These are phyloP conservation scores for Pulicaria dysenterica DNA, from an alignment of 129 eudicot species.

Conservation along the genomic window DNA sequence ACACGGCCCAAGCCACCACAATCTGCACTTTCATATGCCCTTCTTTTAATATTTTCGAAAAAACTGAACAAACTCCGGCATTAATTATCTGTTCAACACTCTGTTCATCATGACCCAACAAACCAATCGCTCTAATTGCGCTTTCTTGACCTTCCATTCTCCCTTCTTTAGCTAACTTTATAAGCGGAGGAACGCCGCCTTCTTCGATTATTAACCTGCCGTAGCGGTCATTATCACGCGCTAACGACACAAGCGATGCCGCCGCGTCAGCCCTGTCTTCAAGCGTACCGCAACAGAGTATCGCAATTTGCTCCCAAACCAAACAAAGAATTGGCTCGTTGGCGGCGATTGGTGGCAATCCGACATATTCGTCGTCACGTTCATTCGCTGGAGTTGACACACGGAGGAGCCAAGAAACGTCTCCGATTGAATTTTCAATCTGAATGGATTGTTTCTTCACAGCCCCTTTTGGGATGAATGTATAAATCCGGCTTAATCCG, in stretches of 20 bases:
- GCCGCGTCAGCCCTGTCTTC: slow-evolving; percentile 71
- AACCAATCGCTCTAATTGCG: slow-evolving; percentile 60
- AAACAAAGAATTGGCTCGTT: slow-evolving; percentile 68
- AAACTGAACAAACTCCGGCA: slow-evolving; percentile 52
- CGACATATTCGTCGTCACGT: slow-evolving; percentile 52
- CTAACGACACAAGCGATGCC: slow-evolving; percentile 59
- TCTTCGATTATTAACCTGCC: slow-evolving; percentile 61
- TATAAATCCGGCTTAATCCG: slow-evolving; percentile 51
- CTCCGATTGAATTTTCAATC: slow-evolving; percentile 61
- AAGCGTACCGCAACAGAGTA: slow-evolving; percentile 44
- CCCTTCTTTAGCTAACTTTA: slow-evolving; percentile 68
- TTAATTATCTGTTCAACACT: slow-evolving; percentile 58
- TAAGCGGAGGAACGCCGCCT: slow-evolving; percentile 66
- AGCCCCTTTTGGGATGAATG: slow-evolving; percentile 54
- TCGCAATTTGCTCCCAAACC: slow-evolving; percentile 70
- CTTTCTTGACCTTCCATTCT: slow-evolving; percentile 66
- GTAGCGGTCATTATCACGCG: slow-evolving; percentile 62
- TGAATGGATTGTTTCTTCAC: slow-evolving; percentile 43
- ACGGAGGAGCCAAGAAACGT: slow-evolving; percentile 69
- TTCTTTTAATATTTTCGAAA: slow-evolving; percentile 55
- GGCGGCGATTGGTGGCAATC: slow-evolving; percentile 67
- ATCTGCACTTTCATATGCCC: slow-evolving; percentile 68
- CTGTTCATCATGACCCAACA: slow-evolving; percentile 56
- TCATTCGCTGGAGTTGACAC: slow-evolving; percentile 62
- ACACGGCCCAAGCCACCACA: slow-evolving; percentile 72